A percentile compares a stretch with the other conserved stretches of the same genome.
These are phyloP conservation scores for Royoungia palumana DNA, from an alignment of 768 basidiomycete genomes.

Conservation along the genomic window DNA sequence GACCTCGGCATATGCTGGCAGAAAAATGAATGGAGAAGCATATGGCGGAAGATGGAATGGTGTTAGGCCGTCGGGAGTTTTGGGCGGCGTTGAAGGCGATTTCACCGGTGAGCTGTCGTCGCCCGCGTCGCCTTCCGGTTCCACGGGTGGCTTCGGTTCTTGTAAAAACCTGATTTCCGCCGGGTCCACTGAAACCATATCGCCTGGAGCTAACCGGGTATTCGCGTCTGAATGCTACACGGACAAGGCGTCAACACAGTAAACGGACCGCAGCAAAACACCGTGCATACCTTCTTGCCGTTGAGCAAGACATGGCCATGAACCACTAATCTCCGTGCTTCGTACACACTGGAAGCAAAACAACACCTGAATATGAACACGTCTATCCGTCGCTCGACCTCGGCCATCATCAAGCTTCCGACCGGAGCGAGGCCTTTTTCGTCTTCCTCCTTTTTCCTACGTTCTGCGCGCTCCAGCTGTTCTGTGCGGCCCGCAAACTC, in stretches of 20 bases:
- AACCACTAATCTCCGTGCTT: conserved; percentile 81
- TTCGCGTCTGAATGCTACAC: conserved; percentile 78
- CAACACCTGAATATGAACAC: conserved; percentile 88
- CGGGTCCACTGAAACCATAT: conserved; percentile 90
- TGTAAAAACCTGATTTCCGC: conserved; percentile 70
- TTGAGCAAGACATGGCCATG: conserved; percentile 88
- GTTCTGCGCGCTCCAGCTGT: conserved; percentile 39
- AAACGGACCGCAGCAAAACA: not conserved
- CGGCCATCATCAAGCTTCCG: conserved; percentile 90
- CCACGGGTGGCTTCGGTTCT: conserved; percentile 27
- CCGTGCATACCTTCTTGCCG: conserved; percentile 70
- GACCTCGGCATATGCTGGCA: conserved; percentile 87
- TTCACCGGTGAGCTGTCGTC: not conserved
- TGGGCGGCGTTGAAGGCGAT: not conserved
- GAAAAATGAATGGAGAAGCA: conserved; percentile 88
- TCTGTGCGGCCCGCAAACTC: conserved; percentile 58
- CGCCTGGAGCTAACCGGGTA: conserved; percentile 87
- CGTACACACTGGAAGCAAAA: conserved; percentile 85
- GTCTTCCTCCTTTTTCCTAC: conserved; percentile 50
- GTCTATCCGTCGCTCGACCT: conserved; percentile 94
- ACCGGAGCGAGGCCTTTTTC: conserved; percentile 78
- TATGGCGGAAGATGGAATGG: conserved; percentile 85
- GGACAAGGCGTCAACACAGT: not conserved
- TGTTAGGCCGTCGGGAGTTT: conserved; percentile 38
- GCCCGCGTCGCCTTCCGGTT: conserved; percentile 4